Conservation (phyloP, 192 early-diverging fungal genomes). For the Entomortierella parvispora region DNA sequence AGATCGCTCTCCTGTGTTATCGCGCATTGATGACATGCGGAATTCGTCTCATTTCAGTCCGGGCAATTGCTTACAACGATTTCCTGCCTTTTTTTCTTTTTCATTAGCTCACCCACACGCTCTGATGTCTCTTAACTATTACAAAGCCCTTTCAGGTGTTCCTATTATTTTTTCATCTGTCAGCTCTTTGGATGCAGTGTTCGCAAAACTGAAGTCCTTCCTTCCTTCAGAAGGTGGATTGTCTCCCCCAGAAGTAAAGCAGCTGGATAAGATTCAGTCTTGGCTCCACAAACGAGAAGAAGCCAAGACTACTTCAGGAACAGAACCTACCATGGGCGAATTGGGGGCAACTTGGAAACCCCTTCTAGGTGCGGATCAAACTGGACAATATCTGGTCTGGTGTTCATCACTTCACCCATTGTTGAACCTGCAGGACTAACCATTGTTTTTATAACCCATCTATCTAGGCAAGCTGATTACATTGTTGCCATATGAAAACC, state of each 20-base stretch:
- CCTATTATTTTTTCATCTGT: conserved; percentile 55
- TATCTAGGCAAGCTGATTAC: conserved; percentile 41
- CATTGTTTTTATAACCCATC: background rate
- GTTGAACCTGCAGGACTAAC: too few relatives aligned
- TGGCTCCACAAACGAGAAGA: conserved; percentile 42
- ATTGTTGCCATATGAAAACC: conserved; percentile 54
- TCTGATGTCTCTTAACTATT: conserved; percentile 47
- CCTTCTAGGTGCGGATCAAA: conserved; percentile 13
- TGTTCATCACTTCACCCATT: background rate
- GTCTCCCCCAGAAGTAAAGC: conserved; percentile 25
- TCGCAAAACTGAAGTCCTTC: conserved; percentile 46
- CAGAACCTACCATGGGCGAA: conserved; percentile 42
- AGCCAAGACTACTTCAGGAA: conserved; percentile 23
- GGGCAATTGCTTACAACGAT: too few relatives aligned
- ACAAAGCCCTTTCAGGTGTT: conserved; percentile 51
- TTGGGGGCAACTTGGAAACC: conserved; percentile 37
- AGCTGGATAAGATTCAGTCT: conserved; percentile 42
- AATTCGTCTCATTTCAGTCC: too few relatives aligned
- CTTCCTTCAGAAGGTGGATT: conserved; percentile 24
- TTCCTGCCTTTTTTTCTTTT: background rate
- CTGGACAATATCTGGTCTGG: background rate
- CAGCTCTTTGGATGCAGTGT: conserved; percentile 44
- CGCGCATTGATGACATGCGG: background rate
- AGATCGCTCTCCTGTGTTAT: conserved; percentile 1
- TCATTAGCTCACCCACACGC: conserved; percentile 71